phyloP scores from a whole-genome alignment of 192 early-diverging fungal species.

The Backusella circina region DNA sequence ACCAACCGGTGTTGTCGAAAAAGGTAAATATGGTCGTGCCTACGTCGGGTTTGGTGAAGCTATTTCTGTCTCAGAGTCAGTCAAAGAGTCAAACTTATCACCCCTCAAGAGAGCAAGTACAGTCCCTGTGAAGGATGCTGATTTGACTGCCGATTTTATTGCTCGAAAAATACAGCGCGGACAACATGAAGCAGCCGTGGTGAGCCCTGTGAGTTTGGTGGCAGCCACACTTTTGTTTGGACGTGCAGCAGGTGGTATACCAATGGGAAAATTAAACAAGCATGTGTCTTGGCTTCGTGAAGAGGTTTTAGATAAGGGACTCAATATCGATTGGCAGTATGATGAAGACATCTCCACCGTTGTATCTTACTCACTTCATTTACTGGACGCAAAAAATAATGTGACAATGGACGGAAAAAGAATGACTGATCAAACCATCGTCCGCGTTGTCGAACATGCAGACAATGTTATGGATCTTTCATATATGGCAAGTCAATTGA shows the following conservation, averaged over 20 bases:
- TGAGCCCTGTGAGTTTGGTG: conserved; percentile 29
- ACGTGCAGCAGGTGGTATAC: conserved; percentile 16
- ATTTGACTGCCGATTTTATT: conserved; percentile 18
- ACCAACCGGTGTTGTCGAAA: not conserved
- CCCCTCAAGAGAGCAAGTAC: not conserved
- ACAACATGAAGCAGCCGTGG: conserved; percentile 16
- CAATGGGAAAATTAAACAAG: conserved; percentile 21
- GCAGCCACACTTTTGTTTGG: conserved; percentile 26
- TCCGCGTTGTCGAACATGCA: conserved; percentile 34
- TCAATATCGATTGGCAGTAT: conserved; percentile 34
- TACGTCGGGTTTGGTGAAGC: conserved; percentile 26
- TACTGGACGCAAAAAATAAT: conserved; percentile 30
- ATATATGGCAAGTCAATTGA: conserved; percentile 36
- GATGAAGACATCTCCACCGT: conserved; percentile 31
- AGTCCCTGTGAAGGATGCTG: not conserved
- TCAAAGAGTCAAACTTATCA: not conserved
- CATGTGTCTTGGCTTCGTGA: conserved; percentile 25
- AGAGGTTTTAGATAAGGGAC: conserved; percentile 11
- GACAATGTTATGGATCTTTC: conserved; percentile 38
- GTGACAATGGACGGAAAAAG: conserved; percentile 31
- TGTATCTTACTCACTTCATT: conserved; percentile 23
- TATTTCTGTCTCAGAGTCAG: not conserved
- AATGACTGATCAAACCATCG: conserved; percentile 17
- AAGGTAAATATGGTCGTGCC: conserved; percentile 32
- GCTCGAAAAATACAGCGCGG: conserved; percentile 23